Conservation (phyloP, 345 rosid species). For the Corchorus capsularis region DNA sequence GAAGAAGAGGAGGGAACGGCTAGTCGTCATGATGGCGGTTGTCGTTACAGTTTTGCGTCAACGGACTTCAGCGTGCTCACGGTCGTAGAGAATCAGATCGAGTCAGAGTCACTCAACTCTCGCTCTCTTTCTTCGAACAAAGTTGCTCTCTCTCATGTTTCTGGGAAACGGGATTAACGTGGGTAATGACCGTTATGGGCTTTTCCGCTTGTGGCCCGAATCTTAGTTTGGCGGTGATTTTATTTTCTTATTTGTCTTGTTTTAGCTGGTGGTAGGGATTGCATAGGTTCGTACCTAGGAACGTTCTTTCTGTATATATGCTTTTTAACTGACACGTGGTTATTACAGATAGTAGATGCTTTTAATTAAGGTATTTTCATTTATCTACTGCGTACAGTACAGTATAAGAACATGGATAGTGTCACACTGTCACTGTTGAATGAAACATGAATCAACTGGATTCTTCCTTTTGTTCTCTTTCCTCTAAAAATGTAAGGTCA, state of each 20-base stretch:
- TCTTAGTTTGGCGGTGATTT: neutral
- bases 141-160: neutral
- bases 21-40: neutral
- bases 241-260: neutral
- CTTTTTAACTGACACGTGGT: neutral
- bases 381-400: too few species aligned
- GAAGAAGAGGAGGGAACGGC: conserved; percentile 14
- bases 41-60: neutral
- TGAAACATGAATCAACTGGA: too few species aligned
- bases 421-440: too few species aligned
- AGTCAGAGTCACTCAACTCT: neutral
- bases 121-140: conserved; percentile 1
- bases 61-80: neutral
- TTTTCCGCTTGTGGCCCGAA: neutral
- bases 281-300: neutral
- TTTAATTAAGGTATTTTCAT: neutral
- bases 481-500: too few species aligned
- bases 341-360: too few species aligned
- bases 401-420: too few species aligned
- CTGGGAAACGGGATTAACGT: neutral
- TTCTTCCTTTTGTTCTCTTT: too few species aligned
- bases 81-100: neutral
- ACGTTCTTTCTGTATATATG: neutral
- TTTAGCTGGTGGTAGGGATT: neutral
- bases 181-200: neutral